These are phyloP conservation scores for Lactarius quietus DNA, from an alignment of 768 basidiomycete genomes.

Conservation along the genomic window DNA sequence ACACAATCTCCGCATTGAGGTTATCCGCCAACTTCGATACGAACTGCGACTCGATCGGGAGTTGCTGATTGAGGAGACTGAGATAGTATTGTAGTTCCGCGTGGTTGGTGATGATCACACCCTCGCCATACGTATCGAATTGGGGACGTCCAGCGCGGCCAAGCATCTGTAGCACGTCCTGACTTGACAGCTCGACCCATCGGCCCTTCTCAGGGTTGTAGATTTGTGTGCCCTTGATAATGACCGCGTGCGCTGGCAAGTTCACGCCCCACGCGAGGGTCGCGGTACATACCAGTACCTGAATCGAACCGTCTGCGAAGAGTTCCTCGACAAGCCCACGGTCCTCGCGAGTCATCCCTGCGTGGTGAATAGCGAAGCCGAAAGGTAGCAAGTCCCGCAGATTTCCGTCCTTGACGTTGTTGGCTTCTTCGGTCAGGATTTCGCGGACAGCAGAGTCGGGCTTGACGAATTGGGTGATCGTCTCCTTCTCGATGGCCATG, in stretches of 20 bases:
- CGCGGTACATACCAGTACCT: conserved; percentile 95
- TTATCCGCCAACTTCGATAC: conserved; percentile 92
- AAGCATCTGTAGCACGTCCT: conserved; percentile 98
- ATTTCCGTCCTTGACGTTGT: conserved; percentile 76
- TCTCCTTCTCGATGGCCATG: conserved; percentile 94
- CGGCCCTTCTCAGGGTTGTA: conserved; percentile 99
- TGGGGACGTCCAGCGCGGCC: conserved; percentile 97
- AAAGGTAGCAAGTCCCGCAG: conserved; percentile 90
- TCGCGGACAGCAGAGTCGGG: conserved; percentile 90
- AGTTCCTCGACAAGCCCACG: conserved; percentile 91
- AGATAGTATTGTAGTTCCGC: conserved; percentile 96
- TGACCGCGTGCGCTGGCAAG: conserved; percentile 93
- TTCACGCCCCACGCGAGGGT: conserved; percentile 99
- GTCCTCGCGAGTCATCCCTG: conserved; percentile 92
- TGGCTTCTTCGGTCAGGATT: conserved; percentile 81
- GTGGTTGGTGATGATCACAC: conserved; percentile 98
- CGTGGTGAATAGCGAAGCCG: conserved; percentile 97
- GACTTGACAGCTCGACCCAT: conserved; percentile 93
- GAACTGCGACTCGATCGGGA: conserved; percentile 96
- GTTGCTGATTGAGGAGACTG: conserved; percentile 91
- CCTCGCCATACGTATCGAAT: conserved; percentile 96
- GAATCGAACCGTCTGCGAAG: conserved; percentile 87
- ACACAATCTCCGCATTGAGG: conserved; percentile 93
- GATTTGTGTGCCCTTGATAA: conserved; percentile 99
- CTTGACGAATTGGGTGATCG: conserved; percentile 92